Evolutionary conservation across 208 protist genomes (phyloP), one percentile per base, ranked within the genome.

Genomic region (Borovskyia barvae): DNA sequence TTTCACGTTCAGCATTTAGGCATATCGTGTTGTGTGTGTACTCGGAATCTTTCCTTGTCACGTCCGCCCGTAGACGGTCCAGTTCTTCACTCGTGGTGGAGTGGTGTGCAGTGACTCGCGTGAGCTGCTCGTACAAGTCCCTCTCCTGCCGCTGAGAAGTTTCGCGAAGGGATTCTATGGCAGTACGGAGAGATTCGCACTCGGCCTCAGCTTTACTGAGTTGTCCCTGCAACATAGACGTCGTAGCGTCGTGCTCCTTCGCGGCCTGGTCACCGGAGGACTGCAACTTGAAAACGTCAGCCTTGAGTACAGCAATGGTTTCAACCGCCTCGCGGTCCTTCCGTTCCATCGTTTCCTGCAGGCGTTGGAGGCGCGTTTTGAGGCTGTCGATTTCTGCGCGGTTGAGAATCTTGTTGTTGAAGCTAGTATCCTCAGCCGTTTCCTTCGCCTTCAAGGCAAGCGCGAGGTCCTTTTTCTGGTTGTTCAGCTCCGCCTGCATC

Each of bases 361-460:
- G 51, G 37, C 76, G 76, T 47, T 90, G 68, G 50, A 95, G 65
- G 9, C 86, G 83, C 43, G 55, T 52, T 60, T 84, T 82, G 28
- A 92, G 72, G 56, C 82, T 86, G 35, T 93, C 89, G 35, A 91
- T 79, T 61, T 95, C 89, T 0, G 85, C 83, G 2, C 75, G 66
- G 14, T 71, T 64, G 30, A 86, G 51, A 26, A 85, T 55, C 55
- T 92, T 90, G 40, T 83, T 73, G 51, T 78, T 75, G 46, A 88
- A 92, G 29, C 70, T 55, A 28, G 85, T 84, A 19, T 92, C 76
- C 7, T 82, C 63, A 6, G 66, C 58, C 0, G 52, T 43, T 35
- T 66, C 61, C 60, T 85, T 70, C 41, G 87, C 85, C 39, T 81
- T 74, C 22, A 64, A 55, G 14, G 75, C 50, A 15, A 75, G 67